These are phyloP conservation scores for Russula vinacea DNA, from an alignment of 768 basidiomycete species.

Conservation along the genomic window DNA sequence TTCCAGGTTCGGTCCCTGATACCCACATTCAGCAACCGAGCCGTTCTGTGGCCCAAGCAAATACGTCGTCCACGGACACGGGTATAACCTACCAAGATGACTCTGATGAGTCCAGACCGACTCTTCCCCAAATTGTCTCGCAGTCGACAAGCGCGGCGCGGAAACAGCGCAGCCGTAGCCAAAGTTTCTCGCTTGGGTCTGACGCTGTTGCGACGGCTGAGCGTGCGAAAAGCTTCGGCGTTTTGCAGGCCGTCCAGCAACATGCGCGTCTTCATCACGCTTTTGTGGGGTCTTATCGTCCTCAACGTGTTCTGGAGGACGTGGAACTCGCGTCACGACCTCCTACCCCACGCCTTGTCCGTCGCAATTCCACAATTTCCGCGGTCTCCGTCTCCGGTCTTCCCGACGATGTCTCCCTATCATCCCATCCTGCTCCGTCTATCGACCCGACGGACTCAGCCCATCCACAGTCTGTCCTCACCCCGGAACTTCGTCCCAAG, in stretches of 20 bases:
- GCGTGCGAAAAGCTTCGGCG: constrained; percentile 45
- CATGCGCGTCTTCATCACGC: constrained; percentile 62
- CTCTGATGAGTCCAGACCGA: constrained; percentile 45
- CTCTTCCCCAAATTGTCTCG: constrained; percentile 33
- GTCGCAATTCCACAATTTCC: constrained; percentile 46
- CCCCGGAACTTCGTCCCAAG: constrained; percentile 19
- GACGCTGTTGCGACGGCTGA: constrained; percentile 43
- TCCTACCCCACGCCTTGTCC: constrained; percentile 37
- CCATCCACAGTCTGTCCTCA: constrained; percentile 33
- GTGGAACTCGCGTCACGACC: constrained; percentile 28
- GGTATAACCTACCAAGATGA: constrained; percentile 54
- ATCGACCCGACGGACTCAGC: constrained; percentile 31
- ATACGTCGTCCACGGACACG: constrained; percentile 54
- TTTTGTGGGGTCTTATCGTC: constrained; percentile 38
- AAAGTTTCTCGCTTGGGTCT: constrained; percentile 53
- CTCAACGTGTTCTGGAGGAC: constrained; percentile 19
- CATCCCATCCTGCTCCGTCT: constrained; percentile 16
- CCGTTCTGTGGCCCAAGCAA: constrained; percentile 70
- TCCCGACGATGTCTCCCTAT: constrained; percentile 25
- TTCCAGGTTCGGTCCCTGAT: background rate
- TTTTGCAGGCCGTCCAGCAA: constrained; percentile 60
- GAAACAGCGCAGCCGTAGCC: constrained; percentile 51
- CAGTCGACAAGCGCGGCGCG: constrained; percentile 32
- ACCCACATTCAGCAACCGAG: constrained; percentile 52
- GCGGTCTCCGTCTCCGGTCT: constrained; percentile 29